Evolutionary conservation across 2,329 filamentous ascomycete species (phyloP), one percentile per base, ranked within the genome.

Genomic region (Clarireedia homoeocarpa): DNA sequence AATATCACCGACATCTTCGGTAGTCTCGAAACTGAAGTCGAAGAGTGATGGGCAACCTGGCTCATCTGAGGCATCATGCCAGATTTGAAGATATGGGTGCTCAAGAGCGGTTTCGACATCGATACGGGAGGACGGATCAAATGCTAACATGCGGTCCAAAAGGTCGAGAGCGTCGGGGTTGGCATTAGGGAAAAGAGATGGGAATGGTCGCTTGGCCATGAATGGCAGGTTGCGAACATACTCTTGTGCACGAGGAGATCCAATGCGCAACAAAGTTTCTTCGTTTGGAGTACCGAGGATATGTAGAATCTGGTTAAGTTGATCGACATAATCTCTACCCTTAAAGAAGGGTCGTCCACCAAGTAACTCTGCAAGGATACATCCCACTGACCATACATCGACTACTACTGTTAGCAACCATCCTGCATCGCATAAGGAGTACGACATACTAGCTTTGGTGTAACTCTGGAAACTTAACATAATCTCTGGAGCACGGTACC

Each of bases 381-480:
- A 99, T 59, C 94, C 94, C 45, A 99, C 92, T 7, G 94, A 99
- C 94, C 94, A 99, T 36, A 99, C 92, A 71, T 99, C 94, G 74
- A 99, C 92, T 97, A 49, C n/a, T 54, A 23, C 26, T 50, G 56
- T 63, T 58, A 65, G 61, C 30, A 46, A 39, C 17, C 50, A 20
- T 20, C 20, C 2, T 39, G 7, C 34, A 12, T 47, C 17, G n/a
- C 44, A 27, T n/a, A 4, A 30, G 27, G 62, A 23, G 62, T 51
- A 30, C 42, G 56, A 92, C 91, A 56, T 84, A 97, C 94, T 99
- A 65, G 94, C 94, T 90, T 99, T 99, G 68, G 94, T 99, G 74
- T 99, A 99, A 77, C 91, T 96, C 75, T 97, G 92, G 83, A 99
- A 99, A 77, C 91, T 96, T 73, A 99, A 77, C 94, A 99, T 99